Evolutionary conservation across 208 protist genomes (phyloP).

Genomic region (Crithidia fasciculata): DNA sequence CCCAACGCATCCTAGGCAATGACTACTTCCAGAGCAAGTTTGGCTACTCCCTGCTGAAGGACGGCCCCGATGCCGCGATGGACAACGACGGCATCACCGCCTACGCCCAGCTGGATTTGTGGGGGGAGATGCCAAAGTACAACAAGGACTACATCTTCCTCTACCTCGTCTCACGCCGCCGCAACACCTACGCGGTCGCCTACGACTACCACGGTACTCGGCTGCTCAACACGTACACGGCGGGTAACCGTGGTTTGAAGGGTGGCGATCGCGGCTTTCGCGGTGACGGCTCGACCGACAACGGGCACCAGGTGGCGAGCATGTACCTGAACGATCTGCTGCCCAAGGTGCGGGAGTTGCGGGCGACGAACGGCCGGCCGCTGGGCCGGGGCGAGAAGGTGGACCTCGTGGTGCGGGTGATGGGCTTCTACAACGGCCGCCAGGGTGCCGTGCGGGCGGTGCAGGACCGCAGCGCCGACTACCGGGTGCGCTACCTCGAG

Average conservation of each 20-base stretch:
- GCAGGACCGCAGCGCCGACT: slow-evolving; percentile 80
- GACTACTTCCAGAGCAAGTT: slow-evolving; percentile 86
- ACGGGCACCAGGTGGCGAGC: slow-evolving; percentile 88
- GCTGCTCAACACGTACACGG: slow-evolving; percentile 82
- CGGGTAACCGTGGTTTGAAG: slow-evolving; percentile 87
- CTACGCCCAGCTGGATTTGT: slow-evolving; percentile 87
- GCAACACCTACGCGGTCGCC: slow-evolving; percentile 90
- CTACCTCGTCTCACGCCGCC: slow-evolving; percentile 83
- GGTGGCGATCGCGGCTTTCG: slow-evolving; percentile 87
- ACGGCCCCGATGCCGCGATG: slow-evolving; percentile 10
- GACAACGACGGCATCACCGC: slow-evolving; percentile 37
- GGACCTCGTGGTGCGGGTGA: slow-evolving; percentile 89
- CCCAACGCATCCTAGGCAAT: slow-evolving; percentile 70
- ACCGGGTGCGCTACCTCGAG: slow-evolving; percentile 84
- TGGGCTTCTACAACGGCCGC: slow-evolving; percentile 92
- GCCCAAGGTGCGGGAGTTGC: slow-evolving; percentile 73
- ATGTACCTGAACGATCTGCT: slow-evolving; percentile 89
- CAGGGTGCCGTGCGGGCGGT: slow-evolving; percentile 89
- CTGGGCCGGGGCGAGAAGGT: slow-evolving; percentile 77
- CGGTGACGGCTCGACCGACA: slow-evolving; percentile 82
- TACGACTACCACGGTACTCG: slow-evolving; percentile 87
- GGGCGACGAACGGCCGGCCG: slow-evolving; percentile 55
- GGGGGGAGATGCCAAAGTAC: slow-evolving; percentile 93
- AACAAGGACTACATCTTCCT: slow-evolving; percentile 83
- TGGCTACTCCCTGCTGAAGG: slow-evolving; percentile 82